Conservation (phyloP, 108 stramenopile genomes). For the Tribonema minus region DNA sequence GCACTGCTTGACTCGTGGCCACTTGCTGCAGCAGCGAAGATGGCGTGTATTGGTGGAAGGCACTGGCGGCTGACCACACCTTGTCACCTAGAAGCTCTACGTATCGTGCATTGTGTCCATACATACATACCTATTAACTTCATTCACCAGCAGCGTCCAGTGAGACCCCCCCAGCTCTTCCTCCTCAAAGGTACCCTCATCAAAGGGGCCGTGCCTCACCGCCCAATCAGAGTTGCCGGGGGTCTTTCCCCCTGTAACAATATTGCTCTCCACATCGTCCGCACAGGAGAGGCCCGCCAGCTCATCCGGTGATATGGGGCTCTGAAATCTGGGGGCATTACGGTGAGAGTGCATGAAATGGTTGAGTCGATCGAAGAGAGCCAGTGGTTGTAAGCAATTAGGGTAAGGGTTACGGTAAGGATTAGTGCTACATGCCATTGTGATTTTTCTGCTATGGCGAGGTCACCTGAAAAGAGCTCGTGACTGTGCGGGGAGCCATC, state of each 20-base stretch:
- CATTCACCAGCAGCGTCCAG: conserved; percentile 47
- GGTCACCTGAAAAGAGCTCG: no score
- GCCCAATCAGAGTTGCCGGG: conserved; percentile 3
- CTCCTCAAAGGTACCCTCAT: conserved; percentile 26
- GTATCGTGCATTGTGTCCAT: no score
- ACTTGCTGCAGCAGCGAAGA: no score
- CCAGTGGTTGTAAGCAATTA: neutral
- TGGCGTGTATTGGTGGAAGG: no score
- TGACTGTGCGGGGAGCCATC: neutral
- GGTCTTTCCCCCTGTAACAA: conserved; percentile 4
- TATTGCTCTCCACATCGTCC: conserved; percentile 15
- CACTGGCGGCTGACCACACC: no score
- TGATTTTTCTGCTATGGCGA: no score
- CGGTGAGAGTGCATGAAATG: neutral
- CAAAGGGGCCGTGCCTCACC: conserved; percentile 43
- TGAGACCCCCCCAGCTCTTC: conserved; percentile 21
- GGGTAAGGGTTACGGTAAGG: no score
- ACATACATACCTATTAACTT: conserved; percentile 36
- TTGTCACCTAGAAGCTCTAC: no score
- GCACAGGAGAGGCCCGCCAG: conserved; percentile 25
- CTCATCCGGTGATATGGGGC: conserved; percentile 14
- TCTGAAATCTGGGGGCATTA: neutral
- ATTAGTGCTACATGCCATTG: no score
- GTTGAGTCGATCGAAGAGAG: neutral
- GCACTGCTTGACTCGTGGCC: no score